Evolutionary conservation across 2,329 filamentous ascomycete species (phyloP), one percentile per base, ranked within the genome.

Genomic region (Tetracladium maxilliforme): DNA sequence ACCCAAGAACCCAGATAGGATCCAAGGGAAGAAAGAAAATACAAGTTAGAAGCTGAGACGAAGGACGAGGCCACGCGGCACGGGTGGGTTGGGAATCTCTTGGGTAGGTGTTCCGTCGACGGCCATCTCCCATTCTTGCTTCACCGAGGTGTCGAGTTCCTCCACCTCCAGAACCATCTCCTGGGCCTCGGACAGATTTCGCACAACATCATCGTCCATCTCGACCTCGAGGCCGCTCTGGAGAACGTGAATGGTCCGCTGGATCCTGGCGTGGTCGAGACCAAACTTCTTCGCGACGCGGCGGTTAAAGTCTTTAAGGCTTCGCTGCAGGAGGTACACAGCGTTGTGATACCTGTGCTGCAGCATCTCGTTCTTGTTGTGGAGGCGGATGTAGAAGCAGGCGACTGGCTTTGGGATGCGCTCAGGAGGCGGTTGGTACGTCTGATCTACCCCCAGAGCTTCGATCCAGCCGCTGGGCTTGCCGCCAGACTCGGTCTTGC

Each of bases 131-230:
- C 67, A 73, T 35, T 73, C 68, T 18, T 56, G 49, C 40, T 72
- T 71, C 19, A 55, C 38, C 16, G 55, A 51, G 5, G 46, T 23
- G 12, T 18, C 38, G 7, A 47, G 30, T 6, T 38, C 37, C 20
- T 39, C 34, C 19, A 41, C 20, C 37, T 90, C 75, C 29, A 80
- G 63, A 30, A 75, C 68, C 77, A 95, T 90, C 42, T 93, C 87
- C 48, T 95, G 83, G 16, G 84, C 86, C 52, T 98, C 90, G 3
- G 72, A 68, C 26, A 95, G 59, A 47, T 87, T 78, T 22, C 68
- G 67, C 16, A 95, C 70, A 23, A 92, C 75, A 33, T 94, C 84
- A 42, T 95, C 84, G 41, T 95, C 90, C 39, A 95, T 66, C 42
- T 92, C 70, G 28, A 95, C 72, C 40, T 84, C 72, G 2, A 94